phyloP scores from a whole-genome alignment of 768 basidiomycete species.

The Phaeotremella fagi region DNA sequence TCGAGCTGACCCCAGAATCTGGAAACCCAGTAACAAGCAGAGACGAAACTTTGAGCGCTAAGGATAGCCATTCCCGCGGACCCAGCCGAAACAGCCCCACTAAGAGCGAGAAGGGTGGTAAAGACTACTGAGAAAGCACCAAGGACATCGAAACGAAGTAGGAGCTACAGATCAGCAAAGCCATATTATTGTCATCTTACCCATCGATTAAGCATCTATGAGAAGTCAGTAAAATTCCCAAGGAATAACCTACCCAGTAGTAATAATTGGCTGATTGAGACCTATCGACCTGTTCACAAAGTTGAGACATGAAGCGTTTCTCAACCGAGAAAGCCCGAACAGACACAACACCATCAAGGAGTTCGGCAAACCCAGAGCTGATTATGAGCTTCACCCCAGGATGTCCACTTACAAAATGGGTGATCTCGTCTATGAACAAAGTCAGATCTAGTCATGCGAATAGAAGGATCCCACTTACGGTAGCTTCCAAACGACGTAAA shows the following conservation, averaged over 20 bases:
- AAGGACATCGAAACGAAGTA: constrained; percentile 74
- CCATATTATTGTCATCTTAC: constrained; percentile 9
- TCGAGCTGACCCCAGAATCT: constrained; percentile 47
- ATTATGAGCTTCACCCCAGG: not conserved
- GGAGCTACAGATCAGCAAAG: constrained; percentile 52
- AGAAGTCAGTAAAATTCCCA: not conserved
- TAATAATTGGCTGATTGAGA: constrained; percentile 64
- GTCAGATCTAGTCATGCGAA: constrained; percentile 51
- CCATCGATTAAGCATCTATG: constrained; percentile 42
- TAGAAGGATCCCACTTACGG: constrained; percentile 59
- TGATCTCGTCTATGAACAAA: constrained; percentile 29
- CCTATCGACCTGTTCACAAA: constrained; percentile 59
- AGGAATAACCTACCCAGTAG: constrained; percentile 54
- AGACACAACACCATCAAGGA: constrained; percentile 85
- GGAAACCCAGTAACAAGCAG: constrained; percentile 48
- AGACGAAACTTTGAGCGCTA: constrained; percentile 63
- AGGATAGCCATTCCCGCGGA: constrained; percentile 62
- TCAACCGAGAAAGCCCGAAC: constrained; percentile 87
- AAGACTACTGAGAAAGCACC: constrained; percentile 68
- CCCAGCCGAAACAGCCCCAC: constrained; percentile 52
- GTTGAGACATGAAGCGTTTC: constrained; percentile 64
- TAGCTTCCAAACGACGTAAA: constrained; percentile 84
- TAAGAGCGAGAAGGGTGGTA: constrained; percentile 71
- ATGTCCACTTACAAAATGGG: constrained; percentile 30
- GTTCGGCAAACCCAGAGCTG: constrained; percentile 42